Evolutionary conservation across 345 rosid genomes (phyloP).

Genomic region (Aethionema arabicum): DNA sequence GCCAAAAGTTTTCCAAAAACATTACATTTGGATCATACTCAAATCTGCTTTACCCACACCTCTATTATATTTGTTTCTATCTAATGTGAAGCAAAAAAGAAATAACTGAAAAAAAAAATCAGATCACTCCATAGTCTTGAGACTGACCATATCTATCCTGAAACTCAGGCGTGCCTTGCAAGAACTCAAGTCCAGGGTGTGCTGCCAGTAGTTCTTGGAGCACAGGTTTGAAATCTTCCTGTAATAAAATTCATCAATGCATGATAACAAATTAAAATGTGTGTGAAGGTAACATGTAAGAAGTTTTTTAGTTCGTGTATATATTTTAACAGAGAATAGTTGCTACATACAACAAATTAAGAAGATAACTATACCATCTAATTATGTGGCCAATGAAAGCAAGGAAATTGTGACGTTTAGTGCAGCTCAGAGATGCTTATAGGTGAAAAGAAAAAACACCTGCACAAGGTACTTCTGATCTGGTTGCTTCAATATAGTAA

Average conservation of each 20-base stretch:
- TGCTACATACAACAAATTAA: not conserved
- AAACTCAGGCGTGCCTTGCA: slow-evolving; percentile 97
- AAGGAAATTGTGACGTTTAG: not conserved
- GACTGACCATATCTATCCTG: slow-evolving; percentile 98
- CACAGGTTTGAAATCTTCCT: slow-evolving; percentile 93
- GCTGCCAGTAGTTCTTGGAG: slow-evolving; percentile 87
- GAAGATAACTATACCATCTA: not conserved
- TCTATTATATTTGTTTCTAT: not conserved
- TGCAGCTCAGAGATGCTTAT: not conserved
- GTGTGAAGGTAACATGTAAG: not conserved
- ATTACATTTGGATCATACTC: slow-evolving; percentile 21
- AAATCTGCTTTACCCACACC: not conserved
- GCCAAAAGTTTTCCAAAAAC: slow-evolving; percentile 30
- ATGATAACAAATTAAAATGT: not conserved
- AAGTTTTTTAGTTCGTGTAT: not conserved
- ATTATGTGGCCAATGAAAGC: slow-evolving; percentile 1
- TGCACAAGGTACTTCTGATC: slow-evolving; percentile 69
- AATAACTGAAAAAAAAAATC: not conserved
- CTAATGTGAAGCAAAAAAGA: not conserved
- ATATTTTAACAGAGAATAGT: not conserved
- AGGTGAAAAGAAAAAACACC: slow-evolving; percentile 44
- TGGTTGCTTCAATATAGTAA: slow-evolving; percentile 69
- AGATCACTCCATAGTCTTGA: not conserved
- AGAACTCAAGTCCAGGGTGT: slow-evolving; percentile 95
- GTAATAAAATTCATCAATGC: slow-evolving; percentile 19